Conservation (phyloP, 768 basidiomycete species). For the Suillus ampliporus region DNA sequence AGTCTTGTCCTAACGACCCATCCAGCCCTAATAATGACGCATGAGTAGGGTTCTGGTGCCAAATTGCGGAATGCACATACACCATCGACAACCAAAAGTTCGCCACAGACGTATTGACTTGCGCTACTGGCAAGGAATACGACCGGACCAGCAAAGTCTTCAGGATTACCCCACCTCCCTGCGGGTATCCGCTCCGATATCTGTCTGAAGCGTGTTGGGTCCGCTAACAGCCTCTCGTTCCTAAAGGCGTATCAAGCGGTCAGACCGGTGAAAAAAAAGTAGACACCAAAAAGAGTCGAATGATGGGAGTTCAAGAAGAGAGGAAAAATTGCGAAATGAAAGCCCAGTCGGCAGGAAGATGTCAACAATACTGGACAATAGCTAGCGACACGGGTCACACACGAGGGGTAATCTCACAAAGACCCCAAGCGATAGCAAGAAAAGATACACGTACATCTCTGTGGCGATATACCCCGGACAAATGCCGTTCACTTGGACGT, state of each 20-base stretch:
- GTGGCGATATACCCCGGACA: slow-evolving; percentile 89
- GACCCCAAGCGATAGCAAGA: slow-evolving; percentile 16
- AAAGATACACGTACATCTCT: slow-evolving; percentile 69
- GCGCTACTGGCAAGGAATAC: slow-evolving; percentile 70
- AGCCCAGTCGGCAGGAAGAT: slow-evolving; percentile 1
- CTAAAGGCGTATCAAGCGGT: slow-evolving; percentile 38
- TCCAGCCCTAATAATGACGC: slow-evolving; percentile 56
- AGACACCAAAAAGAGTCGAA: slow-evolving; percentile 11
- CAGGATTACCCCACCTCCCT: slow-evolving; percentile 68
- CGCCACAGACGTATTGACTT: slow-evolving; percentile 72
- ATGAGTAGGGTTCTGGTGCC: slow-evolving; percentile 8
- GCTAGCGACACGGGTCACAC: slow-evolving; percentile 12
- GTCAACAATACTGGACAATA: neutral
- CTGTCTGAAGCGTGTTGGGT: slow-evolving; percentile 64
- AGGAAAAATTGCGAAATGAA: slow-evolving; percentile 8
- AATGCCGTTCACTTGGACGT: slow-evolving; percentile 88
- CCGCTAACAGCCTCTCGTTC: slow-evolving; percentile 68
- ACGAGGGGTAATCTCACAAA: slow-evolving; percentile 8
- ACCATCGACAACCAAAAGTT: slow-evolving; percentile 70
- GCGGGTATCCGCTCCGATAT: slow-evolving; percentile 76
- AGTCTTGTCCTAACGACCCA: slow-evolving; percentile 49
- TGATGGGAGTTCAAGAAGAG: slow-evolving; percentile 13
- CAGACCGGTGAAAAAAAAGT: slow-evolving; percentile 18
- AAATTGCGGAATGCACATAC: slow-evolving; percentile 46
- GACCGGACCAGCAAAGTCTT: slow-evolving; percentile 70